Conservation (phyloP, 2,329 filamentous ascomycete genomes). For the Elsinoe ampelina region DNA sequence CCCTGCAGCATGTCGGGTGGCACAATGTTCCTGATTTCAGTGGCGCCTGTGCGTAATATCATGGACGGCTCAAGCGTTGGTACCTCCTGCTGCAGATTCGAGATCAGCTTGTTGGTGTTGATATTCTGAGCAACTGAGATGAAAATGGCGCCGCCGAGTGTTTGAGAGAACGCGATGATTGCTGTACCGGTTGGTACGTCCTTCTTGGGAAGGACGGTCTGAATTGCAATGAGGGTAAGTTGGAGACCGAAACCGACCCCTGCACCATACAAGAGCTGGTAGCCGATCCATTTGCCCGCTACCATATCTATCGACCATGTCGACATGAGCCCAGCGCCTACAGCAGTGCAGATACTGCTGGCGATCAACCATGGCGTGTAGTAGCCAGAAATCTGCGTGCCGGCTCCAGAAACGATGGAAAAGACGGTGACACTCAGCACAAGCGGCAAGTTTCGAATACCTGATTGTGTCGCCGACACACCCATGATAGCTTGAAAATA, state of each 20-base stretch:
- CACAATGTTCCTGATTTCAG: slow-evolving; percentile 49
- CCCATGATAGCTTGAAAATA: slow-evolving; percentile 44
- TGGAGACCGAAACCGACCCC: slow-evolving; percentile 40
- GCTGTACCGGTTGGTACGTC: slow-evolving; percentile 42
- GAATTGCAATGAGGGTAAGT: slow-evolving; percentile 39
- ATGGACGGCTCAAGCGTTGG: slow-evolving; percentile 35
- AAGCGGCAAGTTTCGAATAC: slow-evolving; percentile 41
- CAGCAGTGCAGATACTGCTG: slow-evolving; percentile 33
- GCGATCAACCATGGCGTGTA: slow-evolving; percentile 42
- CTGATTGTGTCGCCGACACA: slow-evolving; percentile 37
- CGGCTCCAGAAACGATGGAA: slow-evolving; percentile 33
- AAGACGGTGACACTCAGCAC: slow-evolving; percentile 39
- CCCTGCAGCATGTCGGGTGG: slow-evolving; percentile 39
- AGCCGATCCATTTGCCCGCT: slow-evolving; percentile 32
- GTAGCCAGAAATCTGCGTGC: slow-evolving; percentile 37
- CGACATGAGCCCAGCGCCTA: slow-evolving; percentile 39
- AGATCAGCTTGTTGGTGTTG: slow-evolving; percentile 41
- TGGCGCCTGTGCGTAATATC: slow-evolving; percentile 45
- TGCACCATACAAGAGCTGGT: slow-evolving; percentile 30
- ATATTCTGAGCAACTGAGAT: slow-evolving; percentile 43
- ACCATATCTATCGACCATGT: slow-evolving; percentile 34
- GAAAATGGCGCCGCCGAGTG: slow-evolving; percentile 41
- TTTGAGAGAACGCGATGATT: slow-evolving; percentile 42
- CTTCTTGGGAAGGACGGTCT: slow-evolving; percentile 34
- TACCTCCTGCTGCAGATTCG: slow-evolving; percentile 29